Evolutionary conservation across 306 rosid species (phyloP).

Genomic region (Castanopsis chinensis): DNA sequence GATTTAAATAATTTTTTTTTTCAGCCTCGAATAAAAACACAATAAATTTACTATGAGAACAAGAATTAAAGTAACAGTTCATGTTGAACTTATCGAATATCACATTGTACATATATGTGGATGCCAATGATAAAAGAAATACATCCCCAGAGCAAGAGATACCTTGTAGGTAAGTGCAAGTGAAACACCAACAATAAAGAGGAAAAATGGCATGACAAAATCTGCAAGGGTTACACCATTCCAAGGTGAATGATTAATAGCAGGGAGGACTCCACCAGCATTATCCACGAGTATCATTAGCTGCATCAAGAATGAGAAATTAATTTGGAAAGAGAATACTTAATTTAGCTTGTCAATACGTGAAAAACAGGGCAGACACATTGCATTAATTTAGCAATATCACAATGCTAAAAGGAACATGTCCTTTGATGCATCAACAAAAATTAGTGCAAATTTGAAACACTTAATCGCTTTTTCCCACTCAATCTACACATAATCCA

Average conservation of each 20-base stretch:
- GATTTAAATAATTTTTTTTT: background rate
- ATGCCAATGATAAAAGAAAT: background rate
- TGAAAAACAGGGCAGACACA: background rate
- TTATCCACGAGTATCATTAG: slow-evolving; percentile 94
- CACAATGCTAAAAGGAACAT: background rate
- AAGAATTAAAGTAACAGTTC: background rate
- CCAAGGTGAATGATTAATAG: slow-evolving; percentile 98
- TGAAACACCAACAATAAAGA: slow-evolving; percentile 88
- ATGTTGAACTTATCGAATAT: background rate
- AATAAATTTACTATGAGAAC: background rate
- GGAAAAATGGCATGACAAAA: slow-evolving; percentile 92
- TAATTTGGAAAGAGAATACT: background rate
- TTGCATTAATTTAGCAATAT: background rate
- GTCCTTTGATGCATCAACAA: background rate
- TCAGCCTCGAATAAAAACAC: background rate
- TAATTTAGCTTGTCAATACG: background rate
- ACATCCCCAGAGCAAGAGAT: slow-evolving; percentile 6
- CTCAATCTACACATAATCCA: background rate
- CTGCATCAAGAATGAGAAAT: slow-evolving; percentile 46
- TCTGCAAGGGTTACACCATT: slow-evolving; percentile 92
- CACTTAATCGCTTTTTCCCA: background rate
- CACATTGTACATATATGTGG: background rate
- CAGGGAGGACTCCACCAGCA: slow-evolving; percentile 78
- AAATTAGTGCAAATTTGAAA: background rate
- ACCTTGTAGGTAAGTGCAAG: slow-evolving; percentile 95